These are phyloP conservation scores for Skeletonema tropicum DNA, from an alignment of 108 stramenopile species.

Conservation along the genomic window DNA sequence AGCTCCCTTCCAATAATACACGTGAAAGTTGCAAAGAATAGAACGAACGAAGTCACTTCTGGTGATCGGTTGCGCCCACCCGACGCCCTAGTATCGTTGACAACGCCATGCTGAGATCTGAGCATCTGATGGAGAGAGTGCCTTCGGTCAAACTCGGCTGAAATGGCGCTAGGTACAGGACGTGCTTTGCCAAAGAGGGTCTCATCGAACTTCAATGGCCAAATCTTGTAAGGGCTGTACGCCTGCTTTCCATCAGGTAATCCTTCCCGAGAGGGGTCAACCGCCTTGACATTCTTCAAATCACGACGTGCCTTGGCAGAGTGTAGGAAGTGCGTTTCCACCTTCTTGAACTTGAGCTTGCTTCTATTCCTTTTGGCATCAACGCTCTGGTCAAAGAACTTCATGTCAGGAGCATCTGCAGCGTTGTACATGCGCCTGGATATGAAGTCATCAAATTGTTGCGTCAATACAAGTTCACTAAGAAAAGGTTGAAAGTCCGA, in stretches of 20 bases:
- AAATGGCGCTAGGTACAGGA: constrained; percentile 76
- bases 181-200: constrained; percentile 63
- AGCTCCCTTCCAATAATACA: constrained; percentile 67
- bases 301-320: constrained; percentile 77
- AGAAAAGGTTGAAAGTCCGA: constrained; percentile 64
- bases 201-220: constrained; percentile 65
- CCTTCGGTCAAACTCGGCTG: constrained; percentile 84
- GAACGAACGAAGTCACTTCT: constrained; percentile 68
- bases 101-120: constrained; percentile 34
- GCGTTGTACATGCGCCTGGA: constrained; percentile 80
- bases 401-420: constrained; percentile 70
- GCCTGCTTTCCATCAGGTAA: constrained; percentile 32
- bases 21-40: constrained; percentile 77
- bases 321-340: constrained; percentile 78
- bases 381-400: constrained; percentile 90
- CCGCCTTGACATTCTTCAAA: constrained; percentile 63
- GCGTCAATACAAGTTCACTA: constrained; percentile 64
- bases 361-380: constrained; percentile 87
- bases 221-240: constrained; percentile 62
- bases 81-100: constrained; percentile 13
- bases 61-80: constrained; percentile 59
- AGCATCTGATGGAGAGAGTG: constrained; percentile 53
- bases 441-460: constrained; percentile 88
- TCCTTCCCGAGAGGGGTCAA: constrained; percentile 56
- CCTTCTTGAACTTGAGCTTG: constrained; percentile 69